Percentiles rank a stretch among this genome's conserved stretches.
Evolutionary conservation across 2,329 filamentous ascomycete species (phyloP).

Genomic region (Aureobasidium sp.): DNA sequence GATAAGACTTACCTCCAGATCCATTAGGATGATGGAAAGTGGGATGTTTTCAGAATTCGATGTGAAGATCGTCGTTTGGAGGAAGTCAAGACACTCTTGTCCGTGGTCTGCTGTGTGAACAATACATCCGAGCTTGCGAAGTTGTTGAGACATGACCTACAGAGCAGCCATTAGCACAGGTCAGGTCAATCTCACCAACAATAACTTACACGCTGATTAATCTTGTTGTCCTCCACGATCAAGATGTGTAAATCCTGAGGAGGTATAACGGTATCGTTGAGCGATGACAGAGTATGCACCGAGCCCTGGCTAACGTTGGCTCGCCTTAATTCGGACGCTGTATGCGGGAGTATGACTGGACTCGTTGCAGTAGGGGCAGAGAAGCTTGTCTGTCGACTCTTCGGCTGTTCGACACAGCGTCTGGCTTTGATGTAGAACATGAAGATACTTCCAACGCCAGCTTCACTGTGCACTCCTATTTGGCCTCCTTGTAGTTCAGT

Average conservation of each 20-base stretch:
- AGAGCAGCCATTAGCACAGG: background rate
- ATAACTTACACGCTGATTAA: constrained; percentile 18
- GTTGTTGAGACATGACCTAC: constrained; percentile 20
- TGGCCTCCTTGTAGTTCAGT: constrained; percentile 62
- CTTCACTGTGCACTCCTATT: constrained; percentile 53
- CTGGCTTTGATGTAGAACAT: constrained; percentile 57
- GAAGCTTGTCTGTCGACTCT: background rate
- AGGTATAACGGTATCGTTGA: background rate
- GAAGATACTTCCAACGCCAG: constrained; percentile 55
- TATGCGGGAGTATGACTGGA: background rate
- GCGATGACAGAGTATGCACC: background rate
- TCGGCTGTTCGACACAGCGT: constrained; percentile 23
- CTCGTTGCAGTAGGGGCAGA: background rate
- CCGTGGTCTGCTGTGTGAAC: constrained; percentile 21
- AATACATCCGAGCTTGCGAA: constrained; percentile 20
- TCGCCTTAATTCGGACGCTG: background rate
- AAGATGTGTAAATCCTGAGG: constrained; percentile 12
- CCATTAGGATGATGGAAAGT: constrained; percentile 22
- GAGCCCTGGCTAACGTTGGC: constrained; percentile 1
- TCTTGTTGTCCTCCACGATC: constrained; percentile 24
- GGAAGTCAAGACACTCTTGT: constrained; percentile 20
- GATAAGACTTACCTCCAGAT: constrained; percentile 15
- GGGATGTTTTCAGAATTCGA: constrained; percentile 7
- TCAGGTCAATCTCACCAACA: too few relatives aligned
- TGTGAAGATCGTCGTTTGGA: constrained; percentile 16